A percentile compares a stretch with the other conserved stretches of the same genome.
phyloP scores from a whole-genome alignment of 2,329 filamentous ascomycete species.

The Penicillium paneum region DNA sequence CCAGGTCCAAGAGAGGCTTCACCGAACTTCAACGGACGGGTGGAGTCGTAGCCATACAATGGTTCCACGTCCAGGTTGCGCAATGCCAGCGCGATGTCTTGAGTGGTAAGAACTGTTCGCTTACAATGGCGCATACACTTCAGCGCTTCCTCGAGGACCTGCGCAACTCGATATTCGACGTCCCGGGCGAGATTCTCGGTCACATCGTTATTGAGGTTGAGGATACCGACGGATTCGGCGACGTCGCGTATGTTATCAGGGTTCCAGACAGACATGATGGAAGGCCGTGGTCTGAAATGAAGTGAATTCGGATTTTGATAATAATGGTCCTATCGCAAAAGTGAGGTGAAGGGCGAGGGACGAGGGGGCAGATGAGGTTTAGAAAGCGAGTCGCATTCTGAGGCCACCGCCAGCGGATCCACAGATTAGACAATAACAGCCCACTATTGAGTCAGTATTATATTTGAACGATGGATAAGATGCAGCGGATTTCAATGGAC shows the following conservation, averaged over 20 bases:
- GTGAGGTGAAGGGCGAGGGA: background rate
- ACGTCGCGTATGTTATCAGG: constrained; percentile 93
- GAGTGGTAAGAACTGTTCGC: constrained; percentile 80
- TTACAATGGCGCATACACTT: constrained; percentile 94
- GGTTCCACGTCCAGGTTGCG: constrained; percentile 88
- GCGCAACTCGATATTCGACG: constrained; percentile 89
- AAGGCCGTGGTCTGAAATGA: background rate
- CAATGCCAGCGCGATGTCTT: constrained; percentile 84
- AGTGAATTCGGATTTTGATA: background rate
- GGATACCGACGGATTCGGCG: constrained; percentile 90
- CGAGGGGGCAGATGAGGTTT: background rate
- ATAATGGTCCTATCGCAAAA: constrained; percentile 1
- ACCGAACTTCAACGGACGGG: constrained; percentile 81
- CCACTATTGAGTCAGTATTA: too few relatives aligned
- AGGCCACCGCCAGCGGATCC: constrained; percentile 8
- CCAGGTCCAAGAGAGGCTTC: constrained; percentile 91
- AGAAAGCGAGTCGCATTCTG: constrained; percentile 16
- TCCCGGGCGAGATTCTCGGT: constrained; percentile 85
- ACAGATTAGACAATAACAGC: background rate
- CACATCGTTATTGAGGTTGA: constrained; percentile 76
- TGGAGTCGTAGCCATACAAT: constrained; percentile 93
- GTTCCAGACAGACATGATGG: constrained; percentile 75
- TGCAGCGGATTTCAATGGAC: background rate
- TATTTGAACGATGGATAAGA: background rate
- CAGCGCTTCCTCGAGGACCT: constrained; percentile 88